Base-by-base conservation (phyloP, 2,329 filamentous ascomycete genomes). In the Colletotrichum cuscutae region DNA sequence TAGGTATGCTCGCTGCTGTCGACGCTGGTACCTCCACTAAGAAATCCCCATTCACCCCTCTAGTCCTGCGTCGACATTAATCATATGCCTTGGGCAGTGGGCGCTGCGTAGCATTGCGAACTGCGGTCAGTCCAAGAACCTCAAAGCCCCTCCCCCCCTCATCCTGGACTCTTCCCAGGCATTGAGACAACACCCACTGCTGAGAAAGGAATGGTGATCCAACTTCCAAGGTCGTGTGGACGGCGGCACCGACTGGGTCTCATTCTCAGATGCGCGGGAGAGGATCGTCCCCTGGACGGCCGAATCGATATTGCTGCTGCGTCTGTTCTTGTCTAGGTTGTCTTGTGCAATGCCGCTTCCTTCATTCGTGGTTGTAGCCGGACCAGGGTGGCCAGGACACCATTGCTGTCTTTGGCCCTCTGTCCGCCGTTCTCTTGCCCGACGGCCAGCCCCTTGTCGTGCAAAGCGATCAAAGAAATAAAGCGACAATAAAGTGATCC, bases 21-120 rank as follows among this genome's bases (percentile, higher is more conserved):
- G 56, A 30, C 65, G 62, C 32, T 68, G 58, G 53, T 65, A 59
- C 58, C 32, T 46, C 69, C 52, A 62, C 52, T 58, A 26, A 65
- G 42, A 61, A 56, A 19, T 63, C 8, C 22, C n/a, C 26, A 65
- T 42, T 35, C 32, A 46, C 42, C 42, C 46, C 65, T 28, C 54
- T 26, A 58, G 60, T 19, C 66, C 66, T 54, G 58, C n/a, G 66
- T 52, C 32, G 66, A 56, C 58, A 57, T 59, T 68, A 64, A 64
- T 68, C 46, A 62, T 42, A 12, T 64, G 32, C 64, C 53, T 54
- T 53, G n/a, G 19, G 32, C 32, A 35, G 32, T 35, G 32, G 32
- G 58, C 30, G 42, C 37, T 42, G 37, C 3, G 35, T 58, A 57
- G 28, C 24, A 52, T 52, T 68, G 46, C 42, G 54, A 42, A 42